A percentile compares a stretch with the other conserved stretches of the same genome.
phyloP scores from a whole-genome alignment of 2,329 filamentous ascomycete species.

The Furcasterigmium furcatum region DNA sequence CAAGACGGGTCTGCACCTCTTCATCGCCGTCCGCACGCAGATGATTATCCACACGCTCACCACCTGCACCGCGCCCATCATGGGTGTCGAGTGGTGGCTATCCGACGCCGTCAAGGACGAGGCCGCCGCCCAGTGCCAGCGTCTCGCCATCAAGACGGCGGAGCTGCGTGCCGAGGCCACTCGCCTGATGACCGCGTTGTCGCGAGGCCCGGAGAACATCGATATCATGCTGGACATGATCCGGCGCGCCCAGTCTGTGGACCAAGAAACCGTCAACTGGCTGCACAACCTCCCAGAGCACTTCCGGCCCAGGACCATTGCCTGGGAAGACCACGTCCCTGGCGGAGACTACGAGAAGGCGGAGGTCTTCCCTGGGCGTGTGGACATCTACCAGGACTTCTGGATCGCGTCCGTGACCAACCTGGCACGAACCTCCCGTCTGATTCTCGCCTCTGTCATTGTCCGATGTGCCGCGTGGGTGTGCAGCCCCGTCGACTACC shows the following conservation, averaged over 20 bases:
- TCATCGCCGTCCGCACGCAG: slow-evolving; percentile 57
- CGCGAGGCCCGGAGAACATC: slow-evolving; percentile 45
- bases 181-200: slow-evolving; percentile 40
- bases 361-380: slow-evolving; percentile 57
- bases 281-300: slow-evolving; percentile 43
- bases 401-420: slow-evolving; percentile 59
- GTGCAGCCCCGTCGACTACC: slow-evolving; percentile 57
- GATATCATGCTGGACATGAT: slow-evolving; percentile 50
- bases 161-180: slow-evolving; percentile 55
- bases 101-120: slow-evolving; percentile 47
- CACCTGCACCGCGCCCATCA: slow-evolving; percentile 46
- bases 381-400: slow-evolving; percentile 57
- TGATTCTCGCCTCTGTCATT: slow-evolving; percentile 52
- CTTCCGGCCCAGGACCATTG: slow-evolving; percentile 49
- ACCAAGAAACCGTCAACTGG: slow-evolving; percentile 51
- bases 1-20: slow-evolving; percentile 50
- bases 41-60: slow-evolving; percentile 59
- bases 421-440: slow-evolving; percentile 47
- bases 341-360: slow-evolving; percentile 48
- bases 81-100: slow-evolving; percentile 60
- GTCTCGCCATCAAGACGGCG: slow-evolving; percentile 49
- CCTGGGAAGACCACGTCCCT: slow-evolving; percentile 53
- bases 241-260: slow-evolving; percentile 46
- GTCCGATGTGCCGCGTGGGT: slow-evolving; percentile 60
- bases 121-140: slow-evolving; percentile 43